Evolutionary conservation across 228 moss, liverwort and hornwort species (phyloP).

Genomic region (Sphagnum magellanicum): DNA sequence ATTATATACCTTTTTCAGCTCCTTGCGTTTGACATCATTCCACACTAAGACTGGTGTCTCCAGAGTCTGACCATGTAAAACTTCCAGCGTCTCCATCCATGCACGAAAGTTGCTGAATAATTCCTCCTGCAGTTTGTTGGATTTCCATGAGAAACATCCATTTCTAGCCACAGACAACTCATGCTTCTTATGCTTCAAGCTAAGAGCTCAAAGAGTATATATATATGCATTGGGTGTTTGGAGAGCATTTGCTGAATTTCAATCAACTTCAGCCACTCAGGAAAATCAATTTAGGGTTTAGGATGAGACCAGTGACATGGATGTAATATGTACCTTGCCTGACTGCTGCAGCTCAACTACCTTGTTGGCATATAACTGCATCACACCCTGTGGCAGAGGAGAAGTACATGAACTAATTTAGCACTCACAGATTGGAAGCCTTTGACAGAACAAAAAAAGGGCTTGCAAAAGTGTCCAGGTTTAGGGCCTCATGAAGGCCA

Average conservation of each 20-base stretch:
- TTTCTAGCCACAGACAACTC: background rate
- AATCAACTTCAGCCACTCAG: too few species aligned
- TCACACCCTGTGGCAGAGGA: constrained; percentile 56
- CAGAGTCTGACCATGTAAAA: constrained; percentile 62
- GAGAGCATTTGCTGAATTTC: background rate
- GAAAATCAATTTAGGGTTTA: too few species aligned
- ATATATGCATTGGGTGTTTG: background rate
- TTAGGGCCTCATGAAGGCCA: too few species aligned
- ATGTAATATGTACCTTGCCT: constrained; percentile 44
- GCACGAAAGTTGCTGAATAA: constrained; percentile 51
- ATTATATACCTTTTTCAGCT: constrained; percentile 64
- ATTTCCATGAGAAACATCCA: background rate
- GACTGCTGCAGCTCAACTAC: constrained; percentile 52
- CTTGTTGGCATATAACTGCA: constrained; percentile 78
- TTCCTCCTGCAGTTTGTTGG: constrained; percentile 30
- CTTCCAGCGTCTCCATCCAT: constrained; percentile 86
- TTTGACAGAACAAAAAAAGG: too few species aligned
- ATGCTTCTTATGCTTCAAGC: background rate
- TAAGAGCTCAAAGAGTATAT: too few species aligned
- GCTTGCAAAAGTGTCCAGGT: too few species aligned
- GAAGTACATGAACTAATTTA: background rate
- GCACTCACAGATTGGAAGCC: too few species aligned
- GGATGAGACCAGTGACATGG: background rate
- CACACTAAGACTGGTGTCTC: constrained; percentile 94
- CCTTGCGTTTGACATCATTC: constrained; percentile 87